A percentile compares a stretch with the other conserved stretches of the same genome.
Evolutionary conservation across 2,329 filamentous ascomycete genomes (phyloP).

Genomic region (Saccharata proteae): DNA sequence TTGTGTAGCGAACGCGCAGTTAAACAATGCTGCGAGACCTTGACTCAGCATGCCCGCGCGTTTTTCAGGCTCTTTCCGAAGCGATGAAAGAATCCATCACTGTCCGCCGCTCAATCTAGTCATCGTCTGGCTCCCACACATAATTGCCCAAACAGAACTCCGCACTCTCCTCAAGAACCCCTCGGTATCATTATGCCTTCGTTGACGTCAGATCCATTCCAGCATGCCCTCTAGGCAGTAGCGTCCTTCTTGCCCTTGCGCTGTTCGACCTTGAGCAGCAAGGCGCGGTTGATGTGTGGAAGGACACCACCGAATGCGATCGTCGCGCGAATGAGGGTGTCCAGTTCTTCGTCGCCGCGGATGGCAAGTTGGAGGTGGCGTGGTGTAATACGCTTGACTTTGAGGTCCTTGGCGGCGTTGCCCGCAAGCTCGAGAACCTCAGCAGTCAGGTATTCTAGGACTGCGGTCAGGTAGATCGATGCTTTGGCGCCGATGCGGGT

Average conservation of each 20-base stretch:
- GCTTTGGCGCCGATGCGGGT: constrained; percentile 99
- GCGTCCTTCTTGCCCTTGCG: constrained; percentile 71
- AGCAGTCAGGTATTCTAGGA: constrained; percentile 94
- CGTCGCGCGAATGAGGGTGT: constrained; percentile 92
- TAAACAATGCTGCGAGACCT: too few relatives aligned
- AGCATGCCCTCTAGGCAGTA: constrained; percentile 19
- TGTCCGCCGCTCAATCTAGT: too few relatives aligned
- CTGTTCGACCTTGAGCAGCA: constrained; percentile 91
- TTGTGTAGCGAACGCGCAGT: too few relatives aligned
- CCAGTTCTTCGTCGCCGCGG: constrained; percentile 94
- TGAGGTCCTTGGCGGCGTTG: constrained; percentile 98
- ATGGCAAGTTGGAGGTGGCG: constrained; percentile 97
- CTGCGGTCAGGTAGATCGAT: constrained; percentile 93
- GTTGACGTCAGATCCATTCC: too few relatives aligned
- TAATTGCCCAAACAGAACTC: too few relatives aligned
- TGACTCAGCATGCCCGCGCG: too few relatives aligned
- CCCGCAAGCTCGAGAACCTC: constrained; percentile 97
- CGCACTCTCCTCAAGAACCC: too few relatives aligned
- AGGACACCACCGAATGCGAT: constrained; percentile 98
- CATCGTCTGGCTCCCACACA: too few relatives aligned
- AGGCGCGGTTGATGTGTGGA: constrained; percentile 95
- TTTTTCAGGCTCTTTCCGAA: too few relatives aligned
- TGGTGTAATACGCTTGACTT: constrained; percentile 98
- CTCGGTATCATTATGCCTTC: too few relatives aligned
- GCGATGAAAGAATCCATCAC: too few relatives aligned